Base-by-base conservation (phyloP, 768 basidiomycete genomes). In the Clavaria fumosa region DNA sequence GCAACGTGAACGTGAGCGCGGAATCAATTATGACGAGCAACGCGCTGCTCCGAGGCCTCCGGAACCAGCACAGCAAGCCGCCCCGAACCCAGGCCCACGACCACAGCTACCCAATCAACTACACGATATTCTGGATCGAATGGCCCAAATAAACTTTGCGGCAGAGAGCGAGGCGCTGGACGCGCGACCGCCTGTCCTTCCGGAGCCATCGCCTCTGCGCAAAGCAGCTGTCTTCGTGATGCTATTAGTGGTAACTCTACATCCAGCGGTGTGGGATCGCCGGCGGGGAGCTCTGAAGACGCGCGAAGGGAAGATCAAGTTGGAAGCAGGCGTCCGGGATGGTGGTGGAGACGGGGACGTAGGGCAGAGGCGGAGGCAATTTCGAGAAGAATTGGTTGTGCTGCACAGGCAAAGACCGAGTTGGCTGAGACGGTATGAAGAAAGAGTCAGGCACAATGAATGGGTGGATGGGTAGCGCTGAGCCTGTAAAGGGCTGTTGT, bases 191-290 rank as follows among this genome's bases (percentile, higher is more conserved):
- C 51, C 52, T 14, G 18, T 31, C 17, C 23, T 35, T n/a, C 28
- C 32, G 14, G 64, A 68, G 35, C 77, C 76, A 7, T 53, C 57
- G 17, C 39, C 76, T 4, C 47, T 59, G 6, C 72, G 67, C 48
- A 77, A 71, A 47, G 39, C 57, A 17, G 52, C 54, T 31, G 66
- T 69, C 6, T 81, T 84, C 49, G 43, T 72, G 21, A 57, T 60
- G 21, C 55, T 84, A 23, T 56, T 82, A 28, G 23, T 74, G 20
- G 58, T 69, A 22, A 81, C 79, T 11, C 51, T 79, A 23, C 74
- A 82, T 50, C 81, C 81, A 4, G 80, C 78, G 26, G 61, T 80
- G 27, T 82, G 80, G 71, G 74, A 82, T 49, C 67, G 72, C 42
- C 62, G 81, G 47, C 60, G 79, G 34, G 56, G 51, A 15, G 66